Evolutionary conservation across 2,329 filamentous ascomycete genomes (phyloP), one percentile per base, ranked within the genome.

Genomic region (Aspergillus japonicus): DNA sequence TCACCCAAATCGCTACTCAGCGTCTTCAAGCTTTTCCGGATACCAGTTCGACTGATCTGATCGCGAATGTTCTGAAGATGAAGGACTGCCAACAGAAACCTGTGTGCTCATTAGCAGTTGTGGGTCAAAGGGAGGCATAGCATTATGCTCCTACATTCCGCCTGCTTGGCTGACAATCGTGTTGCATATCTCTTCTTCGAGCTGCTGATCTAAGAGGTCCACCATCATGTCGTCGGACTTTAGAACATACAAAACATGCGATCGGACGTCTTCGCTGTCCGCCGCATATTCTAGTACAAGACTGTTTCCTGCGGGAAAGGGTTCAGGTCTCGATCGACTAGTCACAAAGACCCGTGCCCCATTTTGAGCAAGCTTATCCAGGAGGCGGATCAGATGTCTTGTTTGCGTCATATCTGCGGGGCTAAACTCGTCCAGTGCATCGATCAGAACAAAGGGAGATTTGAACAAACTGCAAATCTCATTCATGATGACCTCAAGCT

Each of bases 61-160:
- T 51, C 56, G 2, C 56, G 23, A 24, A 54, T 58, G 16, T 35
- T 58, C n/a, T 54, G 56, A 11, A 58, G 44, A 54, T 58, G 39
- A 33, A 58, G 50, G 6, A 54, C 50, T 12, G 50, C 56, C 6
- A 58, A 50, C 16, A 58, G 56, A 29, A 58, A 58, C 50, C 56
- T 58, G 39, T 54, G n/a, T 19, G 16, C 1, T n/a, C 5, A 3
- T 44, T 8, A 44, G 39, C n/a, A 44, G 16, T 4, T 16, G 39
- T 8, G 14, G 5, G 16, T 5, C 16, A 19, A 6, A 4, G 1
- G 7, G 4, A 16, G 39, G 8, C 5, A 7, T 19, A 16, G 16
- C 5, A 19, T 16, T 44, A 1, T 12, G 39, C 39, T n/a, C 39
- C 16, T 7, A 44, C 39, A 44, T 44, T 19, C 39, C 39, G n/a